A percentile compares a stretch with the other conserved stretches of the same genome.
These are phyloP conservation scores for Hygrophorus pudorinus DNA, from an alignment of 768 basidiomycete species.

Conservation along the genomic window DNA sequence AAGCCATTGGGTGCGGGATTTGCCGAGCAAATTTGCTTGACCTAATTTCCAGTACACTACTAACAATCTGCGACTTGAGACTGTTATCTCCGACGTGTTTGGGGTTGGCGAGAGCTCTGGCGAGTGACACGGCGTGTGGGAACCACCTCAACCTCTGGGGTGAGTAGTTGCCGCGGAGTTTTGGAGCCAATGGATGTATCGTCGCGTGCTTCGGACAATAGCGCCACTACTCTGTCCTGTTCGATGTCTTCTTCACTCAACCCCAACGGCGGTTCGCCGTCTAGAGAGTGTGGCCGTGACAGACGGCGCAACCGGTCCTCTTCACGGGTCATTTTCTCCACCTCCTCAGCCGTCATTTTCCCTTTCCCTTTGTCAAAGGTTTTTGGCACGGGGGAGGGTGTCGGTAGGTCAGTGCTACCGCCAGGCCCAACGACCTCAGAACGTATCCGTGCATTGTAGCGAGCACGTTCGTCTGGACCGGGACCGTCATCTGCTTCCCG, in stretches of 20 bases:
- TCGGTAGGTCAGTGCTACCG: not conserved
- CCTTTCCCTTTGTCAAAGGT: not conserved
- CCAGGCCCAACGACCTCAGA: not conserved
- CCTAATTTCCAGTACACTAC: too few species aligned
- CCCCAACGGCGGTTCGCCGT: not conserved
- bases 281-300: not conserved
- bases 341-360: not conserved
- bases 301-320: not conserved
- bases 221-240: not conserved
- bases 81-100: too few species aligned
- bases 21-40: too few species aligned
- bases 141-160: too few species aligned
- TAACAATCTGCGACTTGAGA: too few species aligned
- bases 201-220: not conserved
- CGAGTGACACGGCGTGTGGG: too few species aligned
- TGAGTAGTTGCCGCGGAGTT: too few species aligned
- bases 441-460: not conserved
- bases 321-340: not conserved
- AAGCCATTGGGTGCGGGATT: too few species aligned
- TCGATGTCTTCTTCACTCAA: not conserved
- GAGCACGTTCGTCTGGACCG: not conserved
- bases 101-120: too few species aligned
- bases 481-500: not conserved
- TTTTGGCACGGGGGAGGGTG: not conserved
- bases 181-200: not conserved